Conservation (phyloP, 2,329 filamentous ascomycete genomes). For the Cadophora sp. region DNA sequence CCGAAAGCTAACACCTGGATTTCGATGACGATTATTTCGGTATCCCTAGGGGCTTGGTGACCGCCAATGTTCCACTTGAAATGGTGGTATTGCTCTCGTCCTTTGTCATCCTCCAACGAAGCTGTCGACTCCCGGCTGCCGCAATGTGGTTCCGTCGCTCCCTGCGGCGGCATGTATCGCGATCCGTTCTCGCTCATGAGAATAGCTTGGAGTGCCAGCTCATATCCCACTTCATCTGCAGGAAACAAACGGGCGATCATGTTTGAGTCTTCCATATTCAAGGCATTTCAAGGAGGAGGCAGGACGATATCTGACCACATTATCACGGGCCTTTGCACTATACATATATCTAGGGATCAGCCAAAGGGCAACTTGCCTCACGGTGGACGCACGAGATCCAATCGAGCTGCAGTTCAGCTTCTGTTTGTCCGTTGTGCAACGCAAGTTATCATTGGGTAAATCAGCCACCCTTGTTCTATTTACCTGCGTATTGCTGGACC, state of each 20-base stretch:
- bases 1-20: conserved; percentile 21
- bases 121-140: conserved; percentile 14
- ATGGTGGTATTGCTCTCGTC: conserved; percentile 12
- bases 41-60: not conserved
- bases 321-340: not conserved
- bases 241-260: conserved; percentile 2
- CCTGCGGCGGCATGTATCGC: not conserved
- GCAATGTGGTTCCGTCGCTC: not conserved
- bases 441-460: not conserved
- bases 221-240: not conserved
- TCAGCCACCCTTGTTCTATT: no score
- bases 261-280: conserved; percentile 8
- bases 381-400: not conserved
- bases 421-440: not conserved
- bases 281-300: not conserved
- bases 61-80: conserved; percentile 16
- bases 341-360: not conserved
- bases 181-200: not conserved
- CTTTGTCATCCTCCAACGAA: conserved; percentile 15
- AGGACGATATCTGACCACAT: not conserved
- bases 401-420: not conserved
- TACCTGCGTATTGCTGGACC: no score
- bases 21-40: conserved; percentile 13
- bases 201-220: not conserved
- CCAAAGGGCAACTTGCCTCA: not conserved